Conservation (phyloP, 441 rosid genomes). For the Brassica hybrid region DNA sequence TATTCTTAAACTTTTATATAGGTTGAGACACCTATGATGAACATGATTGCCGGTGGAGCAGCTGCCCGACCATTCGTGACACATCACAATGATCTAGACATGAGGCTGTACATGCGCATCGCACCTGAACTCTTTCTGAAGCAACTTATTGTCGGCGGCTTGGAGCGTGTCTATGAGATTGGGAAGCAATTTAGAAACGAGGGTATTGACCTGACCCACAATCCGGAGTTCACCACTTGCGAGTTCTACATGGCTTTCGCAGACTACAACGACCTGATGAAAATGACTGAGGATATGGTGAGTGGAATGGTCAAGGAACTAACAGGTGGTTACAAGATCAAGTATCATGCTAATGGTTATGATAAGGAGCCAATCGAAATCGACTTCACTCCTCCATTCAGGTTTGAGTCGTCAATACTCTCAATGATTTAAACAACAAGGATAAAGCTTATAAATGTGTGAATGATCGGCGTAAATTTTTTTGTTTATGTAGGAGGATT, state of each 20-base stretch:
- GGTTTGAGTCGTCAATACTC: constrained; percentile 45
- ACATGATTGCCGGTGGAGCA: constrained; percentile 96
- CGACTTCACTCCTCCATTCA: constrained; percentile 92
- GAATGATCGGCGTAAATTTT: background rate
- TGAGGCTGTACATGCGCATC: constrained; percentile 85
- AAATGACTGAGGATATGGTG: constrained; percentile 78
- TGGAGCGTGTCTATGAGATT: constrained; percentile 87
- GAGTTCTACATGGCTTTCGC: constrained; percentile 96
- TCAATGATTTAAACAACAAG: constrained; percentile 13
- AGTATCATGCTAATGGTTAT: constrained; percentile 77
- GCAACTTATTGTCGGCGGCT: constrained; percentile 87
- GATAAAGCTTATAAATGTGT: background rate
- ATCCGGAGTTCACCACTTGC: constrained; percentile 94
- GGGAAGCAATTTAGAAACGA: constrained; percentile 94
- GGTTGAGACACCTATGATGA: constrained; percentile 98
- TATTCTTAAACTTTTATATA: constrained; percentile 23
- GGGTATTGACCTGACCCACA: constrained; percentile 94
- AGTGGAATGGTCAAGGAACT: constrained; percentile 89
- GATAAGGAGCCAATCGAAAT: constrained; percentile 86
- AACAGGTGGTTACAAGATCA: constrained; percentile 84
- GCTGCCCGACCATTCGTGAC: constrained; percentile 94
- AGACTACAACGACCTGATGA: constrained; percentile 89
- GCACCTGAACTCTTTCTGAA: constrained; percentile 92
- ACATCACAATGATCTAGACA: constrained; percentile 83
- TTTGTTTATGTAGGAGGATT: constrained; percentile 59